Percentiles rank a stretch among this genome's conserved stretches.
phyloP scores from a whole-genome alignment of 768 basidiomycete genomes.

The Suillus brevipes region DNA sequence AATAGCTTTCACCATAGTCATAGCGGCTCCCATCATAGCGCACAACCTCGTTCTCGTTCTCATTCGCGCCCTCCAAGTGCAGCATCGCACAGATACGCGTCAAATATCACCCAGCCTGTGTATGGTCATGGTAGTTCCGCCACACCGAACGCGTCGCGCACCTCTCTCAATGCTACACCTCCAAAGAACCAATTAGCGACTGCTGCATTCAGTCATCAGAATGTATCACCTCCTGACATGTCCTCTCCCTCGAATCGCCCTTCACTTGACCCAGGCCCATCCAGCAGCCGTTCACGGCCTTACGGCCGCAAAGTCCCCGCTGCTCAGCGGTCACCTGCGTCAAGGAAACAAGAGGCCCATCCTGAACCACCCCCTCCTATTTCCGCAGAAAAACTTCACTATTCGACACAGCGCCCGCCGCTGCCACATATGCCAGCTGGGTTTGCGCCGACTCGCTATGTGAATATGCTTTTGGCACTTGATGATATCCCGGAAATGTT shows the following conservation, averaged over 20 bases:
- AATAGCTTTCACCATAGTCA: conserved; percentile 10
- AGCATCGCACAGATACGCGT: conserved; percentile 32
- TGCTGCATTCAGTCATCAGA: conserved; percentile 13
- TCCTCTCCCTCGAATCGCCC: conserved; percentile 11
- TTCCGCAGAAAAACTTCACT: conserved; percentile 20
- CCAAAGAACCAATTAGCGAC: background rate
- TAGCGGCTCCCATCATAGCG: conserved; percentile 19
- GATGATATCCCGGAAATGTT: conserved; percentile 52
- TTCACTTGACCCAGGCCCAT: conserved; percentile 7
- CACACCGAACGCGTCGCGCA: conserved; percentile 20
- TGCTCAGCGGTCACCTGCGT: conserved; percentile 3
- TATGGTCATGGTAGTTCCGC: conserved; percentile 29
- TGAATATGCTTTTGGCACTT: conserved; percentile 62
- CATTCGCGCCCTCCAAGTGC: conserved; percentile 31
- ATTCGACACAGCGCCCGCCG: conserved; percentile 20
- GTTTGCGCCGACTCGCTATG: conserved; percentile 46
- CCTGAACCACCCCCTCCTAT: background rate
- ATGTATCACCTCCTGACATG: conserved; percentile 13
- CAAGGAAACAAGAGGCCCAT: conserved; percentile 7
- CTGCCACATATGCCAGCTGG: conserved; percentile 25
- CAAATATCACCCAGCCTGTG: conserved; percentile 25
- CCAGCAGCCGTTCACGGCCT: conserved; percentile 22
- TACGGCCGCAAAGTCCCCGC: conserved; percentile 15
- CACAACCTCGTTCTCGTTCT: conserved; percentile 20
- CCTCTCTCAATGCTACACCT: conserved; percentile 20